A percentile compares a stretch with the other conserved stretches of the same genome.
These are phyloP conservation scores for Zoysia japonica DNA, from an alignment of 176 grass and related monocot species.

Conservation along the genomic window DNA sequence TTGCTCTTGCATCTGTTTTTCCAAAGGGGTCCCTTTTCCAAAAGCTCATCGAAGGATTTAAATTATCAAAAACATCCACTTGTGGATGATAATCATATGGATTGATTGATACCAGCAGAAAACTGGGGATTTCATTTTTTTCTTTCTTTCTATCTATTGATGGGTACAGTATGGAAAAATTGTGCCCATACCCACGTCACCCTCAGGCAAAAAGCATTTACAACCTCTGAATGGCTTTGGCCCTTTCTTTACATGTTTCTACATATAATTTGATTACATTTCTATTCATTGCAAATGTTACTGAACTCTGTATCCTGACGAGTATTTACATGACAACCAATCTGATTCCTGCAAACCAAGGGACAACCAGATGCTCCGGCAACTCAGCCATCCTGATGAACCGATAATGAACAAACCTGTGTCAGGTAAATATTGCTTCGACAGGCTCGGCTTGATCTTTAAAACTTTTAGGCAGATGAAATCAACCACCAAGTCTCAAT, in stretches of 20 bases:
- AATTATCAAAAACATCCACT: no score
- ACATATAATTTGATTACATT: conserved; percentile 55
- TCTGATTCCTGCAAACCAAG: conserved; percentile 24
- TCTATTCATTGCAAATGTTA: conserved; percentile 56
- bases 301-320: conserved; percentile 53
- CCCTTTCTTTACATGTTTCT: conserved; percentile 57
- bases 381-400: conserved; percentile 26
- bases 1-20: no score
- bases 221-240: conserved; percentile 44
- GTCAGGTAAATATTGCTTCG: conserved; percentile 24
- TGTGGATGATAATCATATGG: no score
- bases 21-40: no score
- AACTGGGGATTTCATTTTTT: not conserved
- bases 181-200: conserved; percentile 28
- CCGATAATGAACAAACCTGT: conserved; percentile 6
- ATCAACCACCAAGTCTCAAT: conserved; percentile 10
- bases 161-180: conserved; percentile 33
- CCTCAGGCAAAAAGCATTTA: conserved; percentile 57
- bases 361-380: conserved; percentile 8
- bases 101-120: not conserved
- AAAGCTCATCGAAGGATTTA: no score
- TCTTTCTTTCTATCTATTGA: conserved; percentile 14
- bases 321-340: conserved; percentile 59
- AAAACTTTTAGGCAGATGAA: conserved; percentile 10
- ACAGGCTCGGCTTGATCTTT: conserved; percentile 20